Conservation (phyloP, 805 yeast genomes). For the Candida cerambycidarum region DNA sequence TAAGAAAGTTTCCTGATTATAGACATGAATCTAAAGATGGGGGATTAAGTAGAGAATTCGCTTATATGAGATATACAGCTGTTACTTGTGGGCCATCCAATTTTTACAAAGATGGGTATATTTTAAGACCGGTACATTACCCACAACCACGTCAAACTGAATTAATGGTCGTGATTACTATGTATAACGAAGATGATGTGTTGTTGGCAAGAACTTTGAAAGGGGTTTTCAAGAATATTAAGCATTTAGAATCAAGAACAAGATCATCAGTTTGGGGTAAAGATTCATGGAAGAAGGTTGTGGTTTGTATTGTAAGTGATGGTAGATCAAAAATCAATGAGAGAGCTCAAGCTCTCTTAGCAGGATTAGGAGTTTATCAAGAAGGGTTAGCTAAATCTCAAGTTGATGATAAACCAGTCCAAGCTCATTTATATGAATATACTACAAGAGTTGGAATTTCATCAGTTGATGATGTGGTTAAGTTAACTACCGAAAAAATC, state of each 20-base stretch:
- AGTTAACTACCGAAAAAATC: conserved; percentile 50
- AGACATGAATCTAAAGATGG: conserved; percentile 33
- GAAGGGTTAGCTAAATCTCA: conserved; percentile 63
- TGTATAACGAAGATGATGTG: conserved; percentile 67
- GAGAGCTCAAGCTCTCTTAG: conserved; percentile 59
- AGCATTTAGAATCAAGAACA: conserved; percentile 51
- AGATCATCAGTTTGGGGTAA: conserved; percentile 50
- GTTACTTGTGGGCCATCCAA: conserved; percentile 72
- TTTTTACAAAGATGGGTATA: conserved; percentile 55
- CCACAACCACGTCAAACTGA: conserved; percentile 56
- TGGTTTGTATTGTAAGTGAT: conserved; percentile 62
- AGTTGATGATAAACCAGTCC: conserved; percentile 59
- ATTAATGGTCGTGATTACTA: conserved; percentile 60
- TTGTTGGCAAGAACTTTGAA: conserved; percentile 60
- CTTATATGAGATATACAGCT: conserved; percentile 61
- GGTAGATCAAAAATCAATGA: conserved; percentile 67
- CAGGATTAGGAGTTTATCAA: conserved; percentile 65
- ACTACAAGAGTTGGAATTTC: conserved; percentile 58
- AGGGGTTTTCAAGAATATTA: conserved; percentile 63
- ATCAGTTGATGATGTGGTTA: conserved; percentile 51
- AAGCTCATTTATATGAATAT: conserved; percentile 66
- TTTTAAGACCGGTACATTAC: conserved; percentile 55
- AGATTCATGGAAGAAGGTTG: conserved; percentile 59
- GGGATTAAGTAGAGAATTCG: conserved; percentile 52
- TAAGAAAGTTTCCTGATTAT: conserved; percentile 43